A percentile compares a stretch with the other conserved stretches of the same genome.
Evolutionary conservation across 2,329 filamentous ascomycete genomes (phyloP).

Genomic region (Pseudocercospora vitis): DNA sequence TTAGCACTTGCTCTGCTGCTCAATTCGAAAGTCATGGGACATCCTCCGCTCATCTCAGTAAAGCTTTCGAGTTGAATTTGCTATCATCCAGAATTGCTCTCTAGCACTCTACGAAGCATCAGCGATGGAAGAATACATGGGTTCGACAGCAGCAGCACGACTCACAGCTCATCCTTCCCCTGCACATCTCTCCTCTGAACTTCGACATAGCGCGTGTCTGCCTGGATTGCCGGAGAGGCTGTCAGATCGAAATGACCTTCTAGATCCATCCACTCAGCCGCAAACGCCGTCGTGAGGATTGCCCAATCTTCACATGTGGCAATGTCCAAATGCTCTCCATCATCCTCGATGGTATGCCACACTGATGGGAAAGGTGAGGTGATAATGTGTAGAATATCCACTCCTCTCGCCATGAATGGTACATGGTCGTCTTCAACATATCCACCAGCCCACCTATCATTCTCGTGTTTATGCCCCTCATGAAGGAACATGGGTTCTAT

Average conservation of each 20-base stretch:
- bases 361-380: slow-evolving; percentile 76
- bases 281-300: slow-evolving; percentile 77
- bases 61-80: background rate
- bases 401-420: slow-evolving; percentile 83
- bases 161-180: slow-evolving; percentile 26
- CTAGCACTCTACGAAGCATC: slow-evolving; percentile 5
- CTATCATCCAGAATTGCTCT: slow-evolving; percentile 1
- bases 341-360: slow-evolving; percentile 85
- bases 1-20: no score
- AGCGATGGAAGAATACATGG: background rate
- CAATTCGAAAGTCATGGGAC: no score
- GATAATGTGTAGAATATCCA: slow-evolving; percentile 87
- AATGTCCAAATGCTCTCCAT: slow-evolving; percentile 79
- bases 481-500: slow-evolving; percentile 58
- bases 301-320: slow-evolving; percentile 84
- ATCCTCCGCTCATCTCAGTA: background rate
- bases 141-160: slow-evolving; percentile 6
- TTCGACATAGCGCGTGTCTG: slow-evolving; percentile 10
- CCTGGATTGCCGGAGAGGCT: slow-evolving; percentile 1
- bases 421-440: slow-evolving; percentile 77
- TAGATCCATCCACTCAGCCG: slow-evolving; percentile 89
- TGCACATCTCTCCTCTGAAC: slow-evolving; percentile 6
- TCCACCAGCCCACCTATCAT: slow-evolving; percentile 52
- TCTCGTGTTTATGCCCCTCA: slow-evolving; percentile 57
- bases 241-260: slow-evolving; percentile 52